Evolutionary conservation across 805 yeast genomes (phyloP).

Genomic region (Ascoidea asiatica): DNA sequence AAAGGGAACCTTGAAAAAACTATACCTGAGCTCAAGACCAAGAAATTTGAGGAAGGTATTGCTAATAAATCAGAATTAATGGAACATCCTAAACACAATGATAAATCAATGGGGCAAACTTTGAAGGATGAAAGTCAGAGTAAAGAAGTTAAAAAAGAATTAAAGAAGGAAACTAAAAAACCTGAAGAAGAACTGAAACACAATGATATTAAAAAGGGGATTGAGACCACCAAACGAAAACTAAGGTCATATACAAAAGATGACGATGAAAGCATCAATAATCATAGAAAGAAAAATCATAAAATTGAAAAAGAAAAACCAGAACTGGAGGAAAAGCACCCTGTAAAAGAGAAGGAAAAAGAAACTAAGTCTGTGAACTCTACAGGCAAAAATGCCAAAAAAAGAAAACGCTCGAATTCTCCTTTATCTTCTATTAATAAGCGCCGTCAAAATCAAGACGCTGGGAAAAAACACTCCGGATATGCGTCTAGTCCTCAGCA

Average conservation of each 20-base stretch:
- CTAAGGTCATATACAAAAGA: constrained; percentile 3
- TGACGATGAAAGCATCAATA: constrained; percentile 4
- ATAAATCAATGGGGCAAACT: constrained; percentile 1
- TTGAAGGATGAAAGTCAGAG: neutral
- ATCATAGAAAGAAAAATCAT: constrained; percentile 3
- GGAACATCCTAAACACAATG: constrained; percentile 6
- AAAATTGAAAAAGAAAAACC: constrained; percentile 13
- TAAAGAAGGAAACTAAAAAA: neutral
- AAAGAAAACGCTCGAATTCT: neutral
- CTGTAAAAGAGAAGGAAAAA: constrained; percentile 12
- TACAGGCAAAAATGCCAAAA: neutral
- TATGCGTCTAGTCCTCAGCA: constrained; percentile 13
- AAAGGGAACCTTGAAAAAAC: neutral
- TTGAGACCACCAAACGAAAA: constrained; percentile 8
- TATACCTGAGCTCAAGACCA: neutral
- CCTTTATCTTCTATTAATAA: neutral
- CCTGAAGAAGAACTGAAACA: neutral
- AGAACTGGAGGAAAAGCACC: constrained; percentile 14
- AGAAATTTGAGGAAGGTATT: neutral
- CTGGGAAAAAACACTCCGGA: neutral
- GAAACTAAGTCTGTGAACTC: neutral
- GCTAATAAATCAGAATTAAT: constrained; percentile 5
- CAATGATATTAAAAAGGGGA: constrained; percentile 8
- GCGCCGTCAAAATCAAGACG: constrained; percentile 1
- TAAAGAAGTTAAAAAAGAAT: constrained; percentile 1